Evolutionary conservation across 2,329 filamentous ascomycete genomes (phyloP), one percentile per base, ranked within the genome.

Genomic region (Periconia sp.): DNA sequence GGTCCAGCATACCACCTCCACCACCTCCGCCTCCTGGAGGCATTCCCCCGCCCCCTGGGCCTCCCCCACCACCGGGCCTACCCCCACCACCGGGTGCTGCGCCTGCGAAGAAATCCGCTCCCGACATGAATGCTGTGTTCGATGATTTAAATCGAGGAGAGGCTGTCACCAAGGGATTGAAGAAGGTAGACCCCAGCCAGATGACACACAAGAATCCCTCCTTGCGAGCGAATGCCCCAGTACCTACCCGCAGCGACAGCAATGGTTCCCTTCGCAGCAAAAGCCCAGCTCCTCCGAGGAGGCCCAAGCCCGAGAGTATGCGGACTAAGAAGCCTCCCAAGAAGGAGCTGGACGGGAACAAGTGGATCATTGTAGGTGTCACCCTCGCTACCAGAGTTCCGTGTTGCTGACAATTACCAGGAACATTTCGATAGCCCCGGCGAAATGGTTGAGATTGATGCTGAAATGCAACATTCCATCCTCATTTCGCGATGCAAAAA

Each of bases 201-300:
- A 97, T 97, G 93, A 99, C 94, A 55, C 94, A 99, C 78, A 97
- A 97, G 81, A 99, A 99, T 76, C 94, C 94, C 14, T 85, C 87
- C 10, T 81, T 99, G 53, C 87, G 94, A 58, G 84, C 90, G 20
- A 80, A 81, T 56, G 89, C 90, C 13, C 82, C 85, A 1, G 90
- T 93, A 2, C 81, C 89, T 1, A 80, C 80, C 53, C 77, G 82
- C 53, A 81, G 80, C 50, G 77, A 79, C 19, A 81, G 80, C 55
- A 79, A 79, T 41, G 62, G 68, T 31, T 71, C 67, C 7, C 69
- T 78, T 37, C 83, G 90, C 46, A 86, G 84, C 52, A 96, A 94
- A 82, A 95, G 90, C 59, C 92, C 92, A 1, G 89, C 90, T 17
- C 89, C 87, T 7, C 70, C 71, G 62, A 93, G 91, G 57, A 80